Percentiles rank a stretch among this genome's conserved stretches.
Conservation (phyloP, 108 stramenopile genomes). For the Phaeodactylum tricornutum region DNA sequence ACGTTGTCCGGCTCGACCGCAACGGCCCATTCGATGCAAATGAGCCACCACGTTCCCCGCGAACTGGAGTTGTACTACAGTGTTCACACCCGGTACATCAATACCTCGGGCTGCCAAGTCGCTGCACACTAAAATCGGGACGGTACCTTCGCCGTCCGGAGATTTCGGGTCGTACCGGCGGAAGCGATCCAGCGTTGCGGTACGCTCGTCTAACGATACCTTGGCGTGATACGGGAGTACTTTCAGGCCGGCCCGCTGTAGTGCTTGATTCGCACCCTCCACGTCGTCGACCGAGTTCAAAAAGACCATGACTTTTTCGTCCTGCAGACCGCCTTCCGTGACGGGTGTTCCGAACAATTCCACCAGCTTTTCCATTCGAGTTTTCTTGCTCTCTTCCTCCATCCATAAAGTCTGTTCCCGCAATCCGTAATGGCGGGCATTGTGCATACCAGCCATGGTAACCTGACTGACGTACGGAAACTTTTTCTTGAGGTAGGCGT, state of each 20-base stretch:
- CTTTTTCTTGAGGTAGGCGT: conserved; percentile 72
- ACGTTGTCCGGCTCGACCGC: conserved; percentile 90
- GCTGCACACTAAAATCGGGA: conserved; percentile 88
- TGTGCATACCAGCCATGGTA: conserved; percentile 71
- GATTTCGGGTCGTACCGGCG: conserved; percentile 33
- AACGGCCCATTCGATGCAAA: conserved; percentile 97
- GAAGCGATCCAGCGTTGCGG: conserved; percentile 74
- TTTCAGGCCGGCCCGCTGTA: conserved; percentile 61
- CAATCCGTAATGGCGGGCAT: conserved; percentile 79
- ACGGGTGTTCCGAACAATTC: conserved; percentile 32
- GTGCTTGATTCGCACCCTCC: conserved; percentile 59
- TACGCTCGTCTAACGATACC: conserved; percentile 59
- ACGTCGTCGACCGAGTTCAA: conserved; percentile 79
- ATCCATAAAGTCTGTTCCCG: conserved; percentile 57
- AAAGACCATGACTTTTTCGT: conserved; percentile 85
- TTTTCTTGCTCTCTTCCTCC: conserved; percentile 60
- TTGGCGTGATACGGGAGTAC: conserved; percentile 84
- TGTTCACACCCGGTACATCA: conserved; percentile 92
- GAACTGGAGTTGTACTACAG: conserved; percentile 95
- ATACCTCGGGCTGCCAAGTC: conserved; percentile 95
- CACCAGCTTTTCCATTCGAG: conserved; percentile 67
- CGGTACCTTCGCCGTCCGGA: conserved; percentile 37
- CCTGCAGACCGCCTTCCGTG: conserved; percentile 51
- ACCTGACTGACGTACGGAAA: conserved; percentile 74
- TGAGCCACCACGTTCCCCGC: conserved; percentile 92